Evolutionary conservation across 2,329 filamentous ascomycete species (phyloP), one percentile per base, ranked within the genome.

Genomic region (Davidsoniella eucalypti): DNA sequence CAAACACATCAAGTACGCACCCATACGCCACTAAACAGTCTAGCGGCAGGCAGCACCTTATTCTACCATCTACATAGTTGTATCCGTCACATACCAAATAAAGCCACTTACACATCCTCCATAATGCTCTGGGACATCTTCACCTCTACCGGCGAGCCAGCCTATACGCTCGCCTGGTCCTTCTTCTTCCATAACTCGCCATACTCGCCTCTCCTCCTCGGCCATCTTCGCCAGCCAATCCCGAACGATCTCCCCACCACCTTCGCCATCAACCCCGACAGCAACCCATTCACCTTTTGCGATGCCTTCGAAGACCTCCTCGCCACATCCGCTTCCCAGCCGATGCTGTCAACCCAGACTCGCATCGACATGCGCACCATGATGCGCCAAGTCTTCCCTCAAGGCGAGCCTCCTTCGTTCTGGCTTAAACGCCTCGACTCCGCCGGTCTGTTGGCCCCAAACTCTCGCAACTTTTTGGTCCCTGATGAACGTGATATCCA

Each of bases 261-360:
- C 42, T 54, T 62, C 29, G 64, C 68, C 51, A 44, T 61, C 10
- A 58, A 57, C 38, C 56, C 63, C 5, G 17, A 41, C 29, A 5
- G 23, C 16, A 3, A 16, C 39, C 21, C 29, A 33, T 74, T 75
- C 56, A 72, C 70, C 7, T 78, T 75, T 55, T 64, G 69, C 29
- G 73, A 77, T 55, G 73, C 74, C 44, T 76, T 77, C 54, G 73
- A 78, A 56, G 74, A 78, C 54, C 66, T 78, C 14, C 63, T 78
- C 10, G 62, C 63, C n/a, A 65, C 67, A 16, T 66, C 65, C n/a
- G 64, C 66, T 12, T 67, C 67, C 3, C 61, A 63, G 5, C 59
- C 61, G 2, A 59, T 76, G 17, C 63, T 65, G 4, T 63, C 69
- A 17, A 65, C 72, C 18, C 55, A 56, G 10, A 58, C 56, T 2